Conservation (phyloP, 139 green algal genomes). For the Eudorina sp. region DNA sequence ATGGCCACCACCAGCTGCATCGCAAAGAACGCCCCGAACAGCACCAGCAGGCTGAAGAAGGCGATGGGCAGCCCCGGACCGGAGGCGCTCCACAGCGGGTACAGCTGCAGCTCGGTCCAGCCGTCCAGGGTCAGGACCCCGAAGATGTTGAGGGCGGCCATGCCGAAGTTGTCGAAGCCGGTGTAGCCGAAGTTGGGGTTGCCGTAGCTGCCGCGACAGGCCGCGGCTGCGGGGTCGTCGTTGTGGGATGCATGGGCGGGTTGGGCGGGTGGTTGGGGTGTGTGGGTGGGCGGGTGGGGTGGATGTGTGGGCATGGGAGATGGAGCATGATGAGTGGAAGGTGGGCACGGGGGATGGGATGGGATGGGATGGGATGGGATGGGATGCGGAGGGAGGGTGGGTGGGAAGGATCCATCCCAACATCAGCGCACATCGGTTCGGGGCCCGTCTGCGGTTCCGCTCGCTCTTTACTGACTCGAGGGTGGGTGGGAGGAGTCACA, state of each 20-base stretch:
- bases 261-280: too few species aligned
- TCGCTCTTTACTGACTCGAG: too few species aligned
- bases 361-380: not conserved
- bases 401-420: too few species aligned
- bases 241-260: not conserved
- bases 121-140: constrained; percentile 68
- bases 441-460: too few species aligned
- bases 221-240: not conserved
- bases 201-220: not conserved
- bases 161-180: constrained; percentile 73
- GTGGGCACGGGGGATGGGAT: not conserved
- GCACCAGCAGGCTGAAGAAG: constrained; percentile 71
- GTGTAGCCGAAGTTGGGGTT: constrained; percentile 55
- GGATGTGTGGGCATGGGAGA: too few species aligned
- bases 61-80: constrained; percentile 47
- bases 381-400: too few species aligned
- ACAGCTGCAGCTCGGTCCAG: constrained; percentile 68
- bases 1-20: constrained; percentile 76
- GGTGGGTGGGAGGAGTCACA: too few species aligned
- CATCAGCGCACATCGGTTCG: too few species aligned
- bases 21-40: constrained; percentile 74
- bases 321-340: not conserved
- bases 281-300: not conserved
- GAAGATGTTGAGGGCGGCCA: constrained; percentile 42
- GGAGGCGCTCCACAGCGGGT: constrained; percentile 52